Evolutionary conservation across 2,329 filamentous ascomycete genomes (phyloP).

Genomic region (Ampelomyces quisqualis): DNA sequence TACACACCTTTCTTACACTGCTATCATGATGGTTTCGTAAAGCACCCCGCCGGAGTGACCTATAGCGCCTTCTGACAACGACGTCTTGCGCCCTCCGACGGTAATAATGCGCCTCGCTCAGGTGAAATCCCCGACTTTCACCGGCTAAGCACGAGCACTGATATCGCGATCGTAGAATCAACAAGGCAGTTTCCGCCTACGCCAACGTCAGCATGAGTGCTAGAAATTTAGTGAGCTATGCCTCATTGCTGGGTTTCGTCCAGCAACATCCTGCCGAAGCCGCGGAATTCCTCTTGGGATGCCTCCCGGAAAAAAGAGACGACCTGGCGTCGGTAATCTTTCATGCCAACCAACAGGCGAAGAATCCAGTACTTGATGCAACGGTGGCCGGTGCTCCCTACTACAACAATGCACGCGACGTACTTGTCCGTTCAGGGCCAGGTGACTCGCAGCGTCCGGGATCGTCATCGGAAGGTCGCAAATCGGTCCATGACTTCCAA

Average conservation of each 20-base stretch:
- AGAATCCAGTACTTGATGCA: no score
- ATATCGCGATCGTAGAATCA: no score
- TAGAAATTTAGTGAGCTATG: no score
- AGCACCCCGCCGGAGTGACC: not conserved
- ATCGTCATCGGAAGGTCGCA: not conserved
- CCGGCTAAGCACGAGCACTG: not conserved
- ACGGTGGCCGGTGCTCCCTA: not conserved
- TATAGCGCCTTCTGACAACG: not conserved
- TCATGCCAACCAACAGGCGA: no score
- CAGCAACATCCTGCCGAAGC: no score
- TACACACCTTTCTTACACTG: no score
- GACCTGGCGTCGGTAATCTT: no score
- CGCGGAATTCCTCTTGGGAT: no score
- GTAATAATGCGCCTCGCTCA: slow-evolving; percentile 1
- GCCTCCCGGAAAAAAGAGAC: no score
- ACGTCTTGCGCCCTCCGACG: not conserved
- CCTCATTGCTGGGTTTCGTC: no score
- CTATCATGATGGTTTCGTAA: not conserved
- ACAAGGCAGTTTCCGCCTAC: no score
- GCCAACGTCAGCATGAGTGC: no score
- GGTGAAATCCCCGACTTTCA: not conserved
- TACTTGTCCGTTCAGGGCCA: not conserved
- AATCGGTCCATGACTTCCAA: not conserved
- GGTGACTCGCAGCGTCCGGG: not conserved
- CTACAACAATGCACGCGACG: not conserved